These are phyloP conservation scores for Kondoa malvinella DNA, from an alignment of 768 basidiomycete genomes.

Conservation along the genomic window DNA sequence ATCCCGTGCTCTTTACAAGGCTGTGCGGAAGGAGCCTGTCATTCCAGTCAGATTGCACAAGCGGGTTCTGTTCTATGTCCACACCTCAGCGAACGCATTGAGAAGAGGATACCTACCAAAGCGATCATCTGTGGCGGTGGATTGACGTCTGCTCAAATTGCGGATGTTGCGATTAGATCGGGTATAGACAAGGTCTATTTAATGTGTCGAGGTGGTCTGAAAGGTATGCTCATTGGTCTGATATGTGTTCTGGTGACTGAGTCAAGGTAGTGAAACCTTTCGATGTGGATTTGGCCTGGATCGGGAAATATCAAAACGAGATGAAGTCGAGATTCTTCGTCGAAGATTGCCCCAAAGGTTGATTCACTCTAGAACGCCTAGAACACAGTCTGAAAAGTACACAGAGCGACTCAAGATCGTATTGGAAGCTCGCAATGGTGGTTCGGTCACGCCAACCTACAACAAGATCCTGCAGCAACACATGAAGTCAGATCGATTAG, in stretches of 20 bases:
- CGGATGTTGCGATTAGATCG: conserved; percentile 21
- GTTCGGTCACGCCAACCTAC: conserved; percentile 22
- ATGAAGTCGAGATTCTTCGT: conserved; percentile 22
- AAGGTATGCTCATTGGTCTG: conserved; percentile 10
- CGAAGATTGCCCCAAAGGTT: conserved; percentile 12
- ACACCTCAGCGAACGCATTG: conserved; percentile 28
- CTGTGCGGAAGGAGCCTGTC: conserved; percentile 21
- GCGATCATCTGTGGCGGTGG: conserved; percentile 27
- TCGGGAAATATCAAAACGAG: conserved; percentile 22
- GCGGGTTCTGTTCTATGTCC: conserved; percentile 21
- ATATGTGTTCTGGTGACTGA: conserved; percentile 15
- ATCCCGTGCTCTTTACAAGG: conserved; percentile 12
- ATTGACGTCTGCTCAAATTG: conserved; percentile 27
- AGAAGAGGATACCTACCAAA: conserved; percentile 22
- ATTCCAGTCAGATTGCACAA: conserved; percentile 20
- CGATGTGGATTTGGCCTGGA: conserved; percentile 5
- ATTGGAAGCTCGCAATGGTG: conserved; percentile 21
- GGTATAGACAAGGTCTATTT: conserved; percentile 22
- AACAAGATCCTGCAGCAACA: conserved; percentile 15
- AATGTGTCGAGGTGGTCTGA: conserved; percentile 20
- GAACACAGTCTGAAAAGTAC: background rate
- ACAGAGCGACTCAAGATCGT: conserved; percentile 14
- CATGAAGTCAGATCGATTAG: conserved; percentile 12
- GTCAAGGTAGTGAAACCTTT: conserved; percentile 17
- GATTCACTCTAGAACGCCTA: background rate